phyloP scores from a whole-genome alignment of 495 filamentous ascomycete species.

The Penicillium egyptiacum region DNA sequence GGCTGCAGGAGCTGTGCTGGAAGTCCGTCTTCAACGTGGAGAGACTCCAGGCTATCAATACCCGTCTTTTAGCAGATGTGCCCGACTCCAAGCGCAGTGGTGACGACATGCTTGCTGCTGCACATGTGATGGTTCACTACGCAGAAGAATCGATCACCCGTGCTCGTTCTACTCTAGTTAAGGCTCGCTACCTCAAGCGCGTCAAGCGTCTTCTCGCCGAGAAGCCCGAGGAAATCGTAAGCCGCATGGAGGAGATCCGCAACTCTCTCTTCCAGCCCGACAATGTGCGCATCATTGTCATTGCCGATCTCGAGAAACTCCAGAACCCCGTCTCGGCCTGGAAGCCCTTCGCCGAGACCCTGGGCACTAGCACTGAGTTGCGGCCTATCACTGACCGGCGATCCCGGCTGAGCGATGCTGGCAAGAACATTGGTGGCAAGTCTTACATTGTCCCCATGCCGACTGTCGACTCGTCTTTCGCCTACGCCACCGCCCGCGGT shows the following conservation, averaged over 20 bases:
- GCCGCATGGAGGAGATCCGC: conserved; percentile 73
- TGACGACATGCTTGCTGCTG: conserved; percentile 63
- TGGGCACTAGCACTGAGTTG: conserved; percentile 50
- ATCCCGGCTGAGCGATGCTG: conserved; percentile 67
- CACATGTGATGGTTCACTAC: conserved; percentile 78
- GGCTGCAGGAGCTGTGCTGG: conserved; percentile 84
- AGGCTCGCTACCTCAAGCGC: conserved; percentile 82
- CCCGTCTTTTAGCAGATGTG: conserved; percentile 85
- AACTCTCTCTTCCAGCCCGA: conserved; percentile 70
- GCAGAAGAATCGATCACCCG: conserved; percentile 69
- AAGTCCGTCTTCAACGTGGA: conserved; percentile 81
- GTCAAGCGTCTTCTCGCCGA: conserved; percentile 73
- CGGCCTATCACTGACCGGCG: conserved; percentile 59
- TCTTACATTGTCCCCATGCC: conserved; percentile 86
- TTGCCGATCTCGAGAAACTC: conserved; percentile 77
- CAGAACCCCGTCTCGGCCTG: conserved; percentile 78
- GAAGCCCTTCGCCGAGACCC: conserved; percentile 59
- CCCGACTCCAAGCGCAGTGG: conserved; percentile 91
- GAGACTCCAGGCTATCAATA: conserved; percentile 79
- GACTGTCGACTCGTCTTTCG: conserved; percentile 91
- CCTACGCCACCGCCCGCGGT: conserved; percentile 70
- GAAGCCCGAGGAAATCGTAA: conserved; percentile 68
- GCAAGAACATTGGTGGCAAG: conserved; percentile 66
- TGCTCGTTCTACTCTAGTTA: conserved; percentile 80
- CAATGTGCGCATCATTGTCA: conserved; percentile 82